These are phyloP conservation scores for Aspergillus indologenus DNA, from an alignment of 495 filamentous ascomycete species.

Conservation along the genomic window DNA sequence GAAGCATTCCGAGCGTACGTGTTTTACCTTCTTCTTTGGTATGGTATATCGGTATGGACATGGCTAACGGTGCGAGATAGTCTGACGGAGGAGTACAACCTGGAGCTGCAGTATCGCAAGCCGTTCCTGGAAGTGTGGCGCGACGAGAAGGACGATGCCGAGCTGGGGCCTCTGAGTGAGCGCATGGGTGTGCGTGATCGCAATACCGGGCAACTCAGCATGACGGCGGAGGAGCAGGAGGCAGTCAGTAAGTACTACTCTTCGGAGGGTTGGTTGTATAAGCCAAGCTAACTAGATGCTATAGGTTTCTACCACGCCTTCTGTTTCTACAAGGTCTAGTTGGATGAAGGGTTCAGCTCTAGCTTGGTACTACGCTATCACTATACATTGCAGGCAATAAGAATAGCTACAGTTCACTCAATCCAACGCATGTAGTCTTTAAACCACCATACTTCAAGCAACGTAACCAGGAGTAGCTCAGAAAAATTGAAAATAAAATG, in stretches of 20 bases:
- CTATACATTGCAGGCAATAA: too few species aligned
- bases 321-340: constrained; percentile 87
- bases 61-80: constrained; percentile 20
- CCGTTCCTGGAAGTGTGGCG: constrained; percentile 87
- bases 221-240: constrained; percentile 81
- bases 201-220: constrained; percentile 60
- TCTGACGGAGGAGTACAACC: constrained; percentile 91
- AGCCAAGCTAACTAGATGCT: constrained; percentile 9
- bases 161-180: constrained; percentile 80
- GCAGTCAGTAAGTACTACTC: constrained; percentile 59
- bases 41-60: constrained; percentile 17
- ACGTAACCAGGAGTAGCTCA: too few species aligned
- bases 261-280: background rate
- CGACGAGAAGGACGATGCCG: constrained; percentile 76
- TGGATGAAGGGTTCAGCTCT: background rate
- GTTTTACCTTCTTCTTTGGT: background rate
- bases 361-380: background rate
- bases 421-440: too few species aligned
- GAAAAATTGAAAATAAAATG: too few species aligned
- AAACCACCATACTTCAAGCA: too few species aligned
- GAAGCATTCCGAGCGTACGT: constrained; percentile 82
- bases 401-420: too few species aligned
- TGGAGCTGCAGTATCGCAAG: constrained; percentile 90
- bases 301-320: constrained; percentile 82
- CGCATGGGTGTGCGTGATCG: constrained; percentile 87